Evolutionary conservation across 768 basidiomycete genomes (phyloP), one percentile per base, ranked within the genome.

Genomic region (Leccinum imitatum): DNA sequence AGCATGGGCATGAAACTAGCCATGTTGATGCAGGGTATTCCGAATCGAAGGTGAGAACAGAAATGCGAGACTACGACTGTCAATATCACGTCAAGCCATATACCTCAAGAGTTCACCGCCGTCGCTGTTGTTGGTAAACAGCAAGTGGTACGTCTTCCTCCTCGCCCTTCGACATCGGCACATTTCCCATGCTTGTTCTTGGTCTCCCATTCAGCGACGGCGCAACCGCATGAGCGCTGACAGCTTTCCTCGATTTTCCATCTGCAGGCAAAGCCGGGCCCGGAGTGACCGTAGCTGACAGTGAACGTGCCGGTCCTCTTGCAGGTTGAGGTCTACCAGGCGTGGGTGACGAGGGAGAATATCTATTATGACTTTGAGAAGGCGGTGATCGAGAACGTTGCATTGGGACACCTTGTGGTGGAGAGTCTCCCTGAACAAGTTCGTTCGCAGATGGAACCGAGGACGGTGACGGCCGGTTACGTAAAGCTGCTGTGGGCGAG

Each of bases 101-200:
- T 57, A 71, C 71, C 63, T 62, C 30, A 10, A 33, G 31, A 21
- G 25, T 60, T 70, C 54, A 70, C 79, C 74, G 84, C 68, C 85
- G 79, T 65, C 83, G 86, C 69, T 87, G 89, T 68, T 88, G 89
- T 72, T 91, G 89, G 80, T 85, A 91, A 58, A 90, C 73, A 19
- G 91, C 90, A 52, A 93, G 77, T 19, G 91, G 91, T 41, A 91
- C 76, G 68, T 93, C 91, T 69, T 93, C 91, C 67, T 92, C 90
- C 68, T 90, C 89, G 27, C 73, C 64, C 53, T 70, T 73, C 13
- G 69, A 59, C 33, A 66, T 41, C 21, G 65, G 58, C n/a, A 74
- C 71, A 55, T 81, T 78, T 39, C 67, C 71, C 8, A 63, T 27
- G 54, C 77, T 75, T 30, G 77, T 76, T 65, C 77, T 77, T 44